Evolutionary conservation across 768 basidiomycete genomes (phyloP), one percentile per base, ranked within the genome.

Genomic region (Floccularia luteovirens): DNA sequence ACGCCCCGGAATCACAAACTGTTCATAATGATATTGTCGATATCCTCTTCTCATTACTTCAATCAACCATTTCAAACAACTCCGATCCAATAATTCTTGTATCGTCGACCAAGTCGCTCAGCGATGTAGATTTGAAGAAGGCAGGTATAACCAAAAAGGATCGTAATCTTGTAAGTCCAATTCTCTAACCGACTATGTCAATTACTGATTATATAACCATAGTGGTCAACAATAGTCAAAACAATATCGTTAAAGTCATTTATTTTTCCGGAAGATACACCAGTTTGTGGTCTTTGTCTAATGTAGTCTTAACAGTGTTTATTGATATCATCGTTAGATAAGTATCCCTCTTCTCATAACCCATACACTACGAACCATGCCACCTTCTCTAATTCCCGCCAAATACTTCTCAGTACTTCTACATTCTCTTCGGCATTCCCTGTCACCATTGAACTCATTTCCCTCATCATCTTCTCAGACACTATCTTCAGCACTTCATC

Each of bases 71-170:
- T 25, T 52, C 52, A 30, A 53, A 58, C 13, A 51, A 48, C 4
- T 62, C 56, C 36, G 82, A 86, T 49, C 67, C 72, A 11, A 65
- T 86, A 16, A 55, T 64, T n/a, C 60, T 71, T 10, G 53, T 66
- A 16, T 63, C 48, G 43, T 53, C 41, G 39, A 49, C 38, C 25
- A 47, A 34, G 2, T 38, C 31, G 6, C 38, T 55, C 23, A 44
- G 37, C 11, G 70, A 74, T 31, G 47, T 51, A 1, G 70, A 74
- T 28, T 56, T 83, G 33, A 78, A 69, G 48, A 66, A 61, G 28
- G 58, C 60, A 2, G 80, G 77, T 0, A 52, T 85, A 7, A 61
- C 63, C 24, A 80, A 75, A 52, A 70, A 74, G 21, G 87, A 90
- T 43, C 64, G 70, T 20, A 48, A 54, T 6, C 53, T 70, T 42